Base-by-base conservation (phyloP, 2,329 filamentous ascomycete species). In the Neurospora sp. region DNA sequence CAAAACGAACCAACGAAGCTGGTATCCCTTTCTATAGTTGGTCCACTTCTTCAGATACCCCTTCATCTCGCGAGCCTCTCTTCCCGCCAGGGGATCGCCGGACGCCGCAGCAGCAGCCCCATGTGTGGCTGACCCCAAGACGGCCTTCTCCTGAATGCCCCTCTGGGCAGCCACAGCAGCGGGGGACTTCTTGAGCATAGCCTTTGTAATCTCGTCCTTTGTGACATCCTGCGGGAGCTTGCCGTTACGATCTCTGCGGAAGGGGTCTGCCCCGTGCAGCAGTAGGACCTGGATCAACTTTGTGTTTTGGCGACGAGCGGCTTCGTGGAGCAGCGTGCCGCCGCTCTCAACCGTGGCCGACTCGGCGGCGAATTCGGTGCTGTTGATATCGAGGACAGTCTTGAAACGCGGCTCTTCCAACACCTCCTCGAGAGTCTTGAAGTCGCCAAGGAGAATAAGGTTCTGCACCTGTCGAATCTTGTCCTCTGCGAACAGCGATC, bases 31-130 rank as follows among this genome's bases (percentile, higher is more conserved):
- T 28, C 95, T 94, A 79, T 99, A 99, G 79, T 99, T 99, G 67
- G 96, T 99, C 96, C 96, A 99, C 80, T 99, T 99, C 82, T 97
- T 98, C 70, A 99, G 84, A 79, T 98, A 99, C 7, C 96, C 96
- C 82, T 97, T 97, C 92, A 99, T 98, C 81, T 98, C 95, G 67
- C 94, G 87, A 19, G 92, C 91, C 77, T 99, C 96, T 74, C 95
- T 93, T 17, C 91, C 91, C 36, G 91, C 91, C 71, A 89, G 79
- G 23, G 87, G 83, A 73, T 91, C 87, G 10, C 85, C 83, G 17
- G 89, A 84, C 1, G 82, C 80, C 36, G 87, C 83, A 15, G 84
- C 79, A 9, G 84, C 81, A 2, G 83, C 81, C 6, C 84, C 85
- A 72, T 90, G 86, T 0, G 86, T 86, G 9, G 86, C 84, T 72